Percentiles rank a stretch among this genome's conserved stretches.
Evolutionary conservation across 192 early-diverging fungal species (phyloP).

Genomic region (Gryganskiella cystojenkinii): DNA sequence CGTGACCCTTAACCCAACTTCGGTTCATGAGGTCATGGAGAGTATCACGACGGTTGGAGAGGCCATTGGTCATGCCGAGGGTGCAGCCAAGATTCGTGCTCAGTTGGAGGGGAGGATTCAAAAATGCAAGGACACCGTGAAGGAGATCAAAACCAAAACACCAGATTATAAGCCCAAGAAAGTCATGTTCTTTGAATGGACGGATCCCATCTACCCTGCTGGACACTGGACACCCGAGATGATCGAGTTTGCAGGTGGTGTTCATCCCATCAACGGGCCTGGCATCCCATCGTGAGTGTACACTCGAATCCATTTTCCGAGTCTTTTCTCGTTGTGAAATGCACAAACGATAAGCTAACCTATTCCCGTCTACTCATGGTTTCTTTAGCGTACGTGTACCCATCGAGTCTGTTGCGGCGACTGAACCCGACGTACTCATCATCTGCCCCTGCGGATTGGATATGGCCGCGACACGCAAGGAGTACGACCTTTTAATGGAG

Average conservation of each 20-base stretch:
- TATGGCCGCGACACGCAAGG: constrained; percentile 53
- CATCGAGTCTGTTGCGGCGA: constrained; percentile 24
- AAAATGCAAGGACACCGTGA: constrained; percentile 31
- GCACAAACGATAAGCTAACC: too few species aligned
- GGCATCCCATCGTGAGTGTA: constrained; percentile 61
- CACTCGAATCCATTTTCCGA: too few species aligned
- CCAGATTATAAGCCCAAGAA: constrained; percentile 37
- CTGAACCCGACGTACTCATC: constrained; percentile 54
- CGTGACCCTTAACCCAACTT: constrained; percentile 54
- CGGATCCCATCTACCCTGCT: constrained; percentile 60
- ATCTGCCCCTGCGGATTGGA: constrained; percentile 64
- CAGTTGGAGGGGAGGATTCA: constrained; percentile 51
- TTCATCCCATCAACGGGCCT: constrained; percentile 56
- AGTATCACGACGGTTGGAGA: constrained; percentile 56
- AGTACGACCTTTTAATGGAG: constrained; percentile 41
- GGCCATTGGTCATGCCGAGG: constrained; percentile 41
- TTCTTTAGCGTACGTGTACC: constrained; percentile 49
- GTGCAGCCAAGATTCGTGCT: constrained; percentile 37
- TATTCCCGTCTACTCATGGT: too few species aligned
- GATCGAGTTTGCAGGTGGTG: constrained; percentile 57
- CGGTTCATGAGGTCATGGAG: constrained; percentile 57
- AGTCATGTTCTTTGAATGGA: constrained; percentile 64
- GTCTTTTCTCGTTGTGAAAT: too few species aligned
- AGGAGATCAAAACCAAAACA: constrained; percentile 4
- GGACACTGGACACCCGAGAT: constrained; percentile 67